Evolutionary conservation across 345 rosid species (phyloP).

Genomic region (Hibiscus mutabilis): DNA sequence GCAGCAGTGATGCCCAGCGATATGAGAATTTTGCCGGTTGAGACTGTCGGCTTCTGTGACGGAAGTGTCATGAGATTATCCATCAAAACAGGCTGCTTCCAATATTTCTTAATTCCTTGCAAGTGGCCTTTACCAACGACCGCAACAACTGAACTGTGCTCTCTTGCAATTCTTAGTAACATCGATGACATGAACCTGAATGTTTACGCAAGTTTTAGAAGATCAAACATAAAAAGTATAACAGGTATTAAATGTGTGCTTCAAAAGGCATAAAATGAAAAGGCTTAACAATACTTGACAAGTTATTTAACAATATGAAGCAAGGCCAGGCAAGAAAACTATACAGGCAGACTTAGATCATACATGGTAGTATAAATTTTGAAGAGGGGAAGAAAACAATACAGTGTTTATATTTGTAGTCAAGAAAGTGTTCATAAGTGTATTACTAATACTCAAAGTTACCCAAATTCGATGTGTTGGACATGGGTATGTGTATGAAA

Average conservation of each 20-base stretch:
- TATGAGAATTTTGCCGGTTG: constrained; percentile 45
- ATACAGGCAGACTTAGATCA: neutral
- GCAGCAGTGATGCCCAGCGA: constrained; percentile 63
- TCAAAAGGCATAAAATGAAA: neutral
- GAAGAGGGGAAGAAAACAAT: neutral
- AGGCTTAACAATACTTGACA: neutral
- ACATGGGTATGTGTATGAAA: neutral
- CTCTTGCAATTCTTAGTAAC: constrained; percentile 59
- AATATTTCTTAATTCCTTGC: constrained; percentile 72
- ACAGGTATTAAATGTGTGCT: neutral
- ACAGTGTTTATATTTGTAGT: neutral
- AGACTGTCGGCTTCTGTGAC: constrained; percentile 30
- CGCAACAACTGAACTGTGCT: constrained; percentile 80
- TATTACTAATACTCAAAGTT: neutral
- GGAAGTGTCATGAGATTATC: constrained; percentile 71
- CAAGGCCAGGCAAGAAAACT: neutral
- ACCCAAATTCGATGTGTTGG: neutral
- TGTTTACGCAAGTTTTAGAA: constrained; percentile 9
- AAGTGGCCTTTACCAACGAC: constrained; percentile 99
- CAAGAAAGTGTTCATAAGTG: neutral
- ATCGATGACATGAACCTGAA: constrained; percentile 83
- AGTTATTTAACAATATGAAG: neutral
- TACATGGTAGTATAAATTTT: neutral
- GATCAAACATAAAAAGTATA: neutral
- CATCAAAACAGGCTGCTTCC: constrained; percentile 79